Evolutionary conservation across 495 filamentous ascomycete genomes (phyloP), one percentile per base, ranked within the genome.

Genomic region (Sordaria brevicollis): DNA sequence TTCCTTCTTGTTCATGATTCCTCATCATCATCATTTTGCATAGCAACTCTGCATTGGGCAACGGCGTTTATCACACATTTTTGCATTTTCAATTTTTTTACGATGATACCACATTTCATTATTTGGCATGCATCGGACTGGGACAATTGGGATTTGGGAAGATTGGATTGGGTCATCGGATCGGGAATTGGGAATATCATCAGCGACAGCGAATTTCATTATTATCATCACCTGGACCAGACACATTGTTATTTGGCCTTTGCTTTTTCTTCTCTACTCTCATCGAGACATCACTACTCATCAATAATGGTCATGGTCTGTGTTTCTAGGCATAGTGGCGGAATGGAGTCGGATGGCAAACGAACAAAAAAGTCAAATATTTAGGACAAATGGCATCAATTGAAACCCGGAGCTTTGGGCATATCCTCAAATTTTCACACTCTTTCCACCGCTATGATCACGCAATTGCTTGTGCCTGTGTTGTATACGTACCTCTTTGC

Each of bases 1-100:
- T 73, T 77, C 71, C 71, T 67, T 68, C 79, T 76, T 77, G 79
- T 75, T 34, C 43, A 21, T 68, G 57, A 69, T 54, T 62, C 49
- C 13, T 62, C 49, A 62, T 62, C 8, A 62, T 62, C 25, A 62
- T 62, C 8, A 62, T 62, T 13, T 62, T 62, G 49, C 49, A 62
- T 62, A 62, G 49, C 49, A 62, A 66, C 67, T 65, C 62, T 41
- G 72, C 57, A 69, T 68, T 36, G 70, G 69, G 57, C 68, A 62
- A 36, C 71, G 71, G 70, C 72, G 72, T 57, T 65, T 39, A n/a
- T 69, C 33, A 62, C 49, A 62, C 4, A 36, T 36, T 62, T 62
- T 31, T 54, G 19, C 41, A 21, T 19, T 39, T 19, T 67, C 3
- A n/a, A 38, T 15, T 39, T 25, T 21, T 69, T 69, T 66, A 25